phyloP scores from a whole-genome alignment of 495 filamentous ascomycete genomes.

The Acidiella bohemica region DNA sequence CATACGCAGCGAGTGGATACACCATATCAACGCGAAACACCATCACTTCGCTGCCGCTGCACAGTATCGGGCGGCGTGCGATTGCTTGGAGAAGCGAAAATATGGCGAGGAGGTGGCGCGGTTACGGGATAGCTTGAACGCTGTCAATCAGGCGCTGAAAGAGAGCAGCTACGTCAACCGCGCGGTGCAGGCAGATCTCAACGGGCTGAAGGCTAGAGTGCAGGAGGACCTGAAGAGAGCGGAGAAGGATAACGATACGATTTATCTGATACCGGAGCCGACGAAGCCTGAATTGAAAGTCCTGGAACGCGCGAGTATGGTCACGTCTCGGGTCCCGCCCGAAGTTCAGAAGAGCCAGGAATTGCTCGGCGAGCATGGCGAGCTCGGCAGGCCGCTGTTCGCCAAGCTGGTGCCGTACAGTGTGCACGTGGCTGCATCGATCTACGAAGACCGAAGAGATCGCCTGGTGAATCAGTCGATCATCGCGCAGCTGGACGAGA shows the following conservation, averaged over 20 bases:
- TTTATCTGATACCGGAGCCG: constrained; percentile 76
- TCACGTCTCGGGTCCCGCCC: constrained; percentile 60
- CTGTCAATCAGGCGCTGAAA: constrained; percentile 75
- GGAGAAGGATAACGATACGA: constrained; percentile 92
- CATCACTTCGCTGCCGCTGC: constrained; percentile 95
- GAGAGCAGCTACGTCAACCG: constrained; percentile 79
- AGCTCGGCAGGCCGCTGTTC: constrained; percentile 75
- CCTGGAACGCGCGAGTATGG: constrained; percentile 82
- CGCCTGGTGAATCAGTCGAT: constrained; percentile 74
- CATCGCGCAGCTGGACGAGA: constrained; percentile 66
- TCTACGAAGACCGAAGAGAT: constrained; percentile 86
- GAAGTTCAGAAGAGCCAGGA: constrained; percentile 70
- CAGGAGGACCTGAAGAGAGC: constrained; percentile 80
- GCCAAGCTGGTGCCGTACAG: constrained; percentile 88
- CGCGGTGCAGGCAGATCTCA: constrained; percentile 66
- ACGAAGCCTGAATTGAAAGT: constrained; percentile 77
- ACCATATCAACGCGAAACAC: constrained; percentile 94
- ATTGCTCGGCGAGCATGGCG: constrained; percentile 63
- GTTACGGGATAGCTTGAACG: constrained; percentile 63
- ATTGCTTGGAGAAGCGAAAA: constrained; percentile 83
- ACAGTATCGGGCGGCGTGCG: constrained; percentile 84
- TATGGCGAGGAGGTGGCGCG: constrained; percentile 95
- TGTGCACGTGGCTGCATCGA: constrained; percentile 85
- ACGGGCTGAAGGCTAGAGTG: constrained; percentile 68
- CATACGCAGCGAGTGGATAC: constrained; percentile 91